Conservation (phyloP, 2,329 filamentous ascomycete species). For the Akanthomyces muscarius region DNA sequence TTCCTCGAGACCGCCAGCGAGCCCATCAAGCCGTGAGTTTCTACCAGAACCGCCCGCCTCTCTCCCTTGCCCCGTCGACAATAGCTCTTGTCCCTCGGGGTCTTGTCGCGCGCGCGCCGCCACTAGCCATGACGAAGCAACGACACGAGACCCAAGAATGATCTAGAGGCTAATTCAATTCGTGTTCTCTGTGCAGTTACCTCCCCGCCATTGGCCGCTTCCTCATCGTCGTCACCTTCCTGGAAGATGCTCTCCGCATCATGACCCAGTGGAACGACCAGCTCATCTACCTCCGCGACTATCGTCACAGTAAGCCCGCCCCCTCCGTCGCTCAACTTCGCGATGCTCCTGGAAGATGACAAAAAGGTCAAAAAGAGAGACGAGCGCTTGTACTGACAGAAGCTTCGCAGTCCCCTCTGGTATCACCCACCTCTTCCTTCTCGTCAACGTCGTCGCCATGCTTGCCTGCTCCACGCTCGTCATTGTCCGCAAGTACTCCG, state of each 20-base stretch:
- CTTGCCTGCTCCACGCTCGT: slow-evolving; percentile 74
- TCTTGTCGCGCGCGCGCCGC: neutral
- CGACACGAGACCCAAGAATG: neutral
- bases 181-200: slow-evolving; percentile 54
- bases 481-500: slow-evolving; percentile 87
- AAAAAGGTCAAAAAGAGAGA: neutral
- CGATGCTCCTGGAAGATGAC: neutral
- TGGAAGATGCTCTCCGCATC: slow-evolving; percentile 94
- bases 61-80: neutral
- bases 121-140: too few relatives aligned
- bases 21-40: slow-evolving; percentile 80
- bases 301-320: slow-evolving; percentile 73
- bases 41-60: neutral
- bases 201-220: slow-evolving; percentile 94
- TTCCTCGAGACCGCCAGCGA: slow-evolving; percentile 81
- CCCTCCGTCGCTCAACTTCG: neutral
- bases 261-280: slow-evolving; percentile 97
- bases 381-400: slow-evolving; percentile 20
- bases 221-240: slow-evolving; percentile 95
- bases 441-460: slow-evolving; percentile 90
- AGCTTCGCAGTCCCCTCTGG: slow-evolving; percentile 69
- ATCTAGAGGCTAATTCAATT: slow-evolving; percentile 19
- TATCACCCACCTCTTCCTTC: slow-evolving; percentile 87
- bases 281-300: slow-evolving; percentile 86
- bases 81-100: neutral